Evolutionary conservation across 306 rosid genomes (phyloP), one percentile per base, ranked within the genome.

Genomic region (Lathyrus tuberosus): DNA sequence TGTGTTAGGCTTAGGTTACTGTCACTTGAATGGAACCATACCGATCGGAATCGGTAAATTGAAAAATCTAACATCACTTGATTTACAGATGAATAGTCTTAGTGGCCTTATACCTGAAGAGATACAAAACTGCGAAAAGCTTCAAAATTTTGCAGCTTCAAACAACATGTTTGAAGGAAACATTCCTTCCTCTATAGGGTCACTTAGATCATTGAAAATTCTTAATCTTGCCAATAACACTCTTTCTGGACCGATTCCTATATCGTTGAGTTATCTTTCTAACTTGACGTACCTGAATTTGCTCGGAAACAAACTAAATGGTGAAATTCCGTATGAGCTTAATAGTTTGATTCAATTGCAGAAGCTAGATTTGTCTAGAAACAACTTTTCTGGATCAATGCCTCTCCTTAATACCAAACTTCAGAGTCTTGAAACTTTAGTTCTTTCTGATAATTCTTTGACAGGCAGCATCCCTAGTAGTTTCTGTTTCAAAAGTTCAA

Each of bases 171-270:
- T 94, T 20, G 78, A 82, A 65, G 90, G 97, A 56, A 81, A 81
- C 38, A 73, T 94, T 63, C 88, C 96, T 56, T 76, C 83, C 69
- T 76, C 89, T 20, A 38, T 87, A 37, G 95, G 92, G 71, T 84
- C 80, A 16, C 85, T 94, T 22, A 75, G 63, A 67, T 77, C 91
- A 56, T 69, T 94, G 58, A 76, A 77, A 52, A 77, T 86, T 72
- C 78, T 94, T 72, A 94, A 94, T 65, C 81, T 94, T 16, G 99
- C 95, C 16, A 94, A 94, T 74, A 94, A 94, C 77, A 81, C 77
- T 73, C 79, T 94, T 22, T 87, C 96, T 71, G 99, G 97, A 16
- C 65, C 86, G 48, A 91, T 94, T 82, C 97, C 99, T 35, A 42
- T 28, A 11, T 67, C 82, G 28, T 72, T 94, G 49, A 74, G 89